Base-by-base conservation (phyloP, 805 yeast species). In the Lipomyces yamadae region DNA sequence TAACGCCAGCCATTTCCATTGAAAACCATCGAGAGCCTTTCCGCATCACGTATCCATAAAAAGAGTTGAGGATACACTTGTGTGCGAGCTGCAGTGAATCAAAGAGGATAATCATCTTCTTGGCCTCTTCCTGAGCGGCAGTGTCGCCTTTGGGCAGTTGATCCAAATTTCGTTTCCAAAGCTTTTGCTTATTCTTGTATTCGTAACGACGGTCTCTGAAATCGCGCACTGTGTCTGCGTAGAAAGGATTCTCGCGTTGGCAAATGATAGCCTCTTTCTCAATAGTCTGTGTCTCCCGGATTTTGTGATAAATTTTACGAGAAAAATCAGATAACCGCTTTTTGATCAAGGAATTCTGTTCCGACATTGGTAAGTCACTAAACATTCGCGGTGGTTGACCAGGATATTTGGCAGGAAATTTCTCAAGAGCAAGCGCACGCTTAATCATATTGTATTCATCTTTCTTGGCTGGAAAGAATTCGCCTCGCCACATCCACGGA, bases 1-100 rank as follows among this genome's bases (percentile, higher is more conserved):
- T 95, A 24, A 95, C 95, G 70, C 99, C 99, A 0, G 99, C 99
- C 99, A 96, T 95, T 78, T 95, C 99, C 95, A 95, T 92, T 0
- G 99, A 95, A 74, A 93, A 95, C 99, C 99, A 95, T 67, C 99
- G 84, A 0, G 99, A 95, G 52, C 99, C 99, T 74, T 95, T 95
- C 78, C 99, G 86, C 99, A 95, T 95, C 13, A 95, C 99, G 74
- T 95, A 95, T 60, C 99, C 99, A 74, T 95, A 95, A 76, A 95
- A 95, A 0, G 98, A 94, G 75, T 95, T 95, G 74, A 95, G 83
- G 79, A 95, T 95, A 75, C 94, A 98, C 75, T 95, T 95, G 77
- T 95, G 98, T 0, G 99, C 99, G 71, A 95, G 83, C 79, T 95
- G 99, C 73, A 95, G 81, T 1, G 99, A 94, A 76, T 95, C 99